phyloP scores from a whole-genome alignment of 2,329 filamentous ascomycete genomes.

The Lachnellula occidentalis region DNA sequence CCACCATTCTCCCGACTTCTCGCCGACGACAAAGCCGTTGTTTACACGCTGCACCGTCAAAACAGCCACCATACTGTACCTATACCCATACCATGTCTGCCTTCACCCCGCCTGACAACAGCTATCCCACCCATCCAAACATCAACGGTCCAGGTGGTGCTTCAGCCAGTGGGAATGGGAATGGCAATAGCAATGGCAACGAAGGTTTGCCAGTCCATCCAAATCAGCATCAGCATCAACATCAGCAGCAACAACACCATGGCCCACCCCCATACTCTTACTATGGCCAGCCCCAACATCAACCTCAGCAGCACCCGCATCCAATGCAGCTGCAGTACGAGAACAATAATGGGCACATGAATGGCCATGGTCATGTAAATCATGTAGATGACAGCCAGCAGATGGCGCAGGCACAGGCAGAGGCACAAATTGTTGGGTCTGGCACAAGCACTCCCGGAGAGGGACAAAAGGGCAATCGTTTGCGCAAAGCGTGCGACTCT shows the following conservation, averaged over 20 bases:
- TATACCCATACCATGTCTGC: no score
- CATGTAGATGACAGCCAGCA: slow-evolving; percentile 11
- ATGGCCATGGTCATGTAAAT: slow-evolving; percentile 7
- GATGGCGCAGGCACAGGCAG: neutral
- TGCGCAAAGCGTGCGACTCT: slow-evolving; percentile 47
- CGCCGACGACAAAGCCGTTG: slow-evolving; percentile 11
- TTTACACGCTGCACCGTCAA: neutral
- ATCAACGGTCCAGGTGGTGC: neutral
- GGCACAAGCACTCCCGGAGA: slow-evolving; percentile 17
- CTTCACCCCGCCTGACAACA: slow-evolving; percentile 12
- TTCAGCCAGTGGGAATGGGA: neutral
- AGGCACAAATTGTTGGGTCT: neutral
- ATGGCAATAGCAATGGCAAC: no score
- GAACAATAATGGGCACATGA: slow-evolving; percentile 13
- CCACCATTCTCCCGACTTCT: slow-evolving; percentile 17
- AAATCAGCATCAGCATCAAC: slow-evolving; percentile 8
- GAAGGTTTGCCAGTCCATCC: neutral
- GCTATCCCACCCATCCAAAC: slow-evolving; percentile 3
- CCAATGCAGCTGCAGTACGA: slow-evolving; percentile 9
- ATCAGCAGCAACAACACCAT: neutral
- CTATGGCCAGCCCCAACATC: slow-evolving; percentile 1
- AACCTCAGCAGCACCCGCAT: slow-evolving; percentile 12
- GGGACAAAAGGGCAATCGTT: slow-evolving; percentile 30
- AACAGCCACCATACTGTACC: neutral
- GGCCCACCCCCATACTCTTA: neutral